Conservation (phyloP, 306 rosid genomes). For the Cucurbita maxima region DNA sequence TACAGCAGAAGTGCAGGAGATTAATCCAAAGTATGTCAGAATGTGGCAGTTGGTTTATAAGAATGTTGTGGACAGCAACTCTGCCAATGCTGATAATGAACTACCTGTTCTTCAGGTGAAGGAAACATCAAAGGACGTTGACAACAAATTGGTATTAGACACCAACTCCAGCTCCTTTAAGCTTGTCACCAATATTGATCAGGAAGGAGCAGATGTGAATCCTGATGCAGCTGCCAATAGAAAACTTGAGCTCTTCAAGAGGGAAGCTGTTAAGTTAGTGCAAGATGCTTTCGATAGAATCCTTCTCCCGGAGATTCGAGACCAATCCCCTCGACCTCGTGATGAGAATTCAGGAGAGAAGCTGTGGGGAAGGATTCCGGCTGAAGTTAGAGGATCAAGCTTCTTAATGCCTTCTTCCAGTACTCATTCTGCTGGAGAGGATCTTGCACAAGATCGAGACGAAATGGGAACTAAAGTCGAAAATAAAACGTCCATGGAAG, state of each 20-base stretch:
- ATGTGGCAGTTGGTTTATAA: constrained; percentile 82
- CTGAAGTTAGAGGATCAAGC: constrained; percentile 11
- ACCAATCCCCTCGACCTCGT: constrained; percentile 11
- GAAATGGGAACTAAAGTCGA: constrained; percentile 7
- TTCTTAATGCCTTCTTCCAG: constrained; percentile 7
- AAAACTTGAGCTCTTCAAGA: constrained; percentile 13
- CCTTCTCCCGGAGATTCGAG: constrained; percentile 62
- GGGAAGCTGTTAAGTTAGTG: constrained; percentile 46
- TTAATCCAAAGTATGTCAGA: constrained; percentile 35
- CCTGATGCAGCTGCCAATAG: constrained; percentile 8
- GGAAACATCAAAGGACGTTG: constrained; percentile 22
- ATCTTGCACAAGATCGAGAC: constrained; percentile 1
- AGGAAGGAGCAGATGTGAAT: constrained; percentile 12
- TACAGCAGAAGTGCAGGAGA: constrained; percentile 18
- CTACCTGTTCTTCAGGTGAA: constrained; percentile 15
- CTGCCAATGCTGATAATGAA: constrained; percentile 19
- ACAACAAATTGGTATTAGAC: not conserved
- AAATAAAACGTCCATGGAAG: constrained; percentile 3
- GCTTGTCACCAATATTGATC: constrained; percentile 12
- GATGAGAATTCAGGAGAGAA: constrained; percentile 17
- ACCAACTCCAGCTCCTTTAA: constrained; percentile 15
- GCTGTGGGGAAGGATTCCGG: constrained; percentile 16
- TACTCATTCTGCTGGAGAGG: not conserved
- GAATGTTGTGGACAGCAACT: constrained; percentile 34
- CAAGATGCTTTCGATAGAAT: constrained; percentile 76